Conservation (phyloP, 345 rosid species). For the Firmiana major region DNA sequence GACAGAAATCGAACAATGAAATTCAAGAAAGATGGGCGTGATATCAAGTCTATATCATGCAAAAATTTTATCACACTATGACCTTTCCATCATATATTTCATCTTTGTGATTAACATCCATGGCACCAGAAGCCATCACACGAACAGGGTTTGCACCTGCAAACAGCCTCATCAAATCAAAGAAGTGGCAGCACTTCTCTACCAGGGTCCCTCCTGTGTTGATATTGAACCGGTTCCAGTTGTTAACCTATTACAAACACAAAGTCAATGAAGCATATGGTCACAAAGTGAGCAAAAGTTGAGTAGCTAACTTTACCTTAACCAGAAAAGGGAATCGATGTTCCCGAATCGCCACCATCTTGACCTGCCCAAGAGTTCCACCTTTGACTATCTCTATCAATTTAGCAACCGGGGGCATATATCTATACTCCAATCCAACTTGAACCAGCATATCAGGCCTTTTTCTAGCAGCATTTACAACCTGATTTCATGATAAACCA, state of each 20-base stretch:
- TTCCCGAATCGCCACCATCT: conserved; percentile 91
- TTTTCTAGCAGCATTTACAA: conserved; percentile 66
- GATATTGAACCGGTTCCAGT: conserved; percentile 92
- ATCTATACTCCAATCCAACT: conserved; percentile 89
- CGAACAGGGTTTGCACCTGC: conserved; percentile 79
- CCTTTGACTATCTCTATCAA: conserved; percentile 67
- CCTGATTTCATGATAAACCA: conserved; percentile 36
- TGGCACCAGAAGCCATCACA: conserved; percentile 93
- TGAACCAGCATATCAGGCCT: conserved; percentile 84
- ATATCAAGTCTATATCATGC: background rate
- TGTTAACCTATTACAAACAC: conserved; percentile 52
- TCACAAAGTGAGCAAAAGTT: conserved; percentile 9
- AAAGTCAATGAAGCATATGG: conserved; percentile 6
- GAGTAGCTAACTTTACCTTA: conserved; percentile 51
- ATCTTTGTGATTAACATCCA: conserved; percentile 89
- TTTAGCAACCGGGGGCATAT: conserved; percentile 96
- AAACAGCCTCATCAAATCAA: conserved; percentile 90
- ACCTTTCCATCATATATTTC: conserved; percentile 90
- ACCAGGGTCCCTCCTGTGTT: conserved; percentile 93
- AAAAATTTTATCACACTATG: background rate
- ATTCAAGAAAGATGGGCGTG: background rate
- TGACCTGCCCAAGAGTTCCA: conserved; percentile 62
- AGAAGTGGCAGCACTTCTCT: conserved; percentile 98
- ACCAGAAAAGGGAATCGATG: conserved; percentile 92
- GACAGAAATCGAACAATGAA: conserved; percentile 6